Evolutionary conservation across 352 stramenopile species (phyloP), one percentile per base, ranked within the genome.

Genomic region (Pythium monospermum): DNA sequence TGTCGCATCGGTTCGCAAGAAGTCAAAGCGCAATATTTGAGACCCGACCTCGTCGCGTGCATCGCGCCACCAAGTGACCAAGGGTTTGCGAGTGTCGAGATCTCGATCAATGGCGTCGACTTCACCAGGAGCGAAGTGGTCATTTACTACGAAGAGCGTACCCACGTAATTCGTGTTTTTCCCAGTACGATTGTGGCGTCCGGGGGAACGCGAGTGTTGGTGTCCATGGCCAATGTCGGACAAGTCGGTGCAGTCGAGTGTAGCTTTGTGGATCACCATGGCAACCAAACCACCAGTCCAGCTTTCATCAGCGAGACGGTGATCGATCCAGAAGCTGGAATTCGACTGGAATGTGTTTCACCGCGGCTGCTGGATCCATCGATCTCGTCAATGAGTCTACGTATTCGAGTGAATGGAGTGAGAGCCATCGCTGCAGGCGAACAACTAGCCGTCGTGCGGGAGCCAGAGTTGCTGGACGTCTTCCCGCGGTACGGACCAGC

Each of bases 31-130:
- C 12, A 22, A 2, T 42, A 39, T 44, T 22, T 53, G 21, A 25
- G n/a, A 16, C 10, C 40, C 15, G 18, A 30, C 3, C 18, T 49
- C 3, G 22, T 57, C 10, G 43, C 40, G 8, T 63, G 55, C 15
- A 25, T 28, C 26, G 28, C 55, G 6, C 55, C 55, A 21, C 18
- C 55, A 27, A 36, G 40, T 25, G 26, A 52, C 7, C 27, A 38
- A 26, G 56, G 56, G 27, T 64, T 52, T 25, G 49, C 36, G 6
- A 43, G 19, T 12, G 43, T 59, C 10, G 57, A 64, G 2, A 26
- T 64, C 12, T 59, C 57, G 21, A 22, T 53, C 13, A 58, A 64
- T 38, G 57, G 43, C 13, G 43, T 48, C 7, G 44, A 59, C 22
- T 64, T 59, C 22, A 52, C 30, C n/a, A 28, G 13, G 6, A 51